A percentile compares a stretch with the other conserved stretches of the same genome.
Evolutionary conservation across 1,139 yeast genomes (phyloP).

Genomic region (Yamadazyma atmosphaerica): DNA sequence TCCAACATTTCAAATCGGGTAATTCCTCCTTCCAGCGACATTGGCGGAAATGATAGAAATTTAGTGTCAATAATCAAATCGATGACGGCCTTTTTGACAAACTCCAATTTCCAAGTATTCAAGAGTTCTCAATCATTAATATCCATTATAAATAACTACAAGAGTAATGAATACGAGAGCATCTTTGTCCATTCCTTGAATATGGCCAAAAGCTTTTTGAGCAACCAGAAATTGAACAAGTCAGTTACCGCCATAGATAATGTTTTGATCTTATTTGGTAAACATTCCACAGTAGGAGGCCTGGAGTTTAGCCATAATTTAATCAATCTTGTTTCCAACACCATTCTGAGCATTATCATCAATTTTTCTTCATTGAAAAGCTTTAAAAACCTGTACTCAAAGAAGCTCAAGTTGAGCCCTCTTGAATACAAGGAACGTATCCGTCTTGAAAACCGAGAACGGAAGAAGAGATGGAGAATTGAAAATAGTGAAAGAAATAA

Average conservation of each 20-base stretch:
- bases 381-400: conserved; percentile 19
- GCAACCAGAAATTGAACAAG: conserved; percentile 11
- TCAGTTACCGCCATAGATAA: conserved; percentile 16
- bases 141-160: conserved; percentile 22
- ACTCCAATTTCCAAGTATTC: conserved; percentile 19
- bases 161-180: conserved; percentile 23
- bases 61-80: conserved; percentile 40
- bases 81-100: conserved; percentile 42
- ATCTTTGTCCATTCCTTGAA: conserved; percentile 35
- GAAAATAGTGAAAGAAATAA: conserved; percentile 78
- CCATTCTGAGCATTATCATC: conserved; percentile 32
- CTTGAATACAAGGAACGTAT: conserved; percentile 56
- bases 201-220: conserved; percentile 40
- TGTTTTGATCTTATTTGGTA: conserved; percentile 15
- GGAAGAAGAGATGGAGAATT: conserved; percentile 91
- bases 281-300: conserved; percentile 10
- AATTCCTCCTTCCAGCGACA: conserved; percentile 19
- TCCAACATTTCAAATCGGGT: conserved; percentile 28
- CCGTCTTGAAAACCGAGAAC: conserved; percentile 71
- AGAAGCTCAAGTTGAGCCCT: conserved; percentile 30
- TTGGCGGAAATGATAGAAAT: conserved; percentile 27
- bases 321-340: conserved; percentile 29
- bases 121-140: conserved; percentile 18
- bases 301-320: conserved; percentile 16
- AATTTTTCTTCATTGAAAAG: conserved; percentile 21